Conservation (phyloP, 1,284 basidiomycete genomes). For the Ganoderma resinaceum region DNA sequence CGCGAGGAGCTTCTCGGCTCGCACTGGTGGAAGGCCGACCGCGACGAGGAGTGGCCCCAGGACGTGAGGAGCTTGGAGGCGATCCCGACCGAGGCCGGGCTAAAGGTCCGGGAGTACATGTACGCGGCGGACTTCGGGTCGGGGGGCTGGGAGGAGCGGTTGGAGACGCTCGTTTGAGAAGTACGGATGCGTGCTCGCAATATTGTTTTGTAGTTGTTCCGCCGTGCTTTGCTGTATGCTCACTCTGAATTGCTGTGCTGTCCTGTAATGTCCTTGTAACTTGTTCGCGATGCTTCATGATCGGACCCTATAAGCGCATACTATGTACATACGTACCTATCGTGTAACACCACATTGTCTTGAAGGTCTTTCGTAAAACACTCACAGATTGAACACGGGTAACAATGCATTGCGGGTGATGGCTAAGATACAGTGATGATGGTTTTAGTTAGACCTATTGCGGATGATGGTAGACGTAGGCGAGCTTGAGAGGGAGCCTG, state of each 20-base stretch:
- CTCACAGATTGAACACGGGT: background rate
- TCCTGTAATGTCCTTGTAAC: background rate
- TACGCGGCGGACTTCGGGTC: slow-evolving; percentile 17
- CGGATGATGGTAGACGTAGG: slow-evolving; percentile 23
- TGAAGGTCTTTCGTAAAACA: background rate
- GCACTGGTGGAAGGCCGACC: slow-evolving; percentile 19
- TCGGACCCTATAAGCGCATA: background rate
- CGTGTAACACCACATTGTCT: background rate
- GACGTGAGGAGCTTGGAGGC: background rate
- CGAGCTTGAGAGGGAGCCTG: slow-evolving; percentile 4
- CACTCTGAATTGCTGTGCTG: background rate
- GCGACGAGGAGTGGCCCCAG: background rate
- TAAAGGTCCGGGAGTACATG: slow-evolving; percentile 23
- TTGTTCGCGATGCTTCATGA: background rate
- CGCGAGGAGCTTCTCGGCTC: slow-evolving; percentile 21
- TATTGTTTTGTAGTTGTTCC: background rate
- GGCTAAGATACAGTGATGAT: slow-evolving; percentile 31
- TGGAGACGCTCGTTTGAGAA: slow-evolving; percentile 7
- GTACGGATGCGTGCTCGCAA: background rate
- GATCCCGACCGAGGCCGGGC: slow-evolving; percentile 14
- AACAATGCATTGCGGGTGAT: slow-evolving; percentile 27
- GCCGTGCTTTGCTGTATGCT: background rate
- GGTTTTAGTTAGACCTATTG: slow-evolving; percentile 22
- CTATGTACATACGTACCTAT: background rate
- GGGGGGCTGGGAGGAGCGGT: slow-evolving; percentile 11